phyloP scores from a whole-genome alignment of 176 grass and related monocot species.

The Themeda triandra region DNA sequence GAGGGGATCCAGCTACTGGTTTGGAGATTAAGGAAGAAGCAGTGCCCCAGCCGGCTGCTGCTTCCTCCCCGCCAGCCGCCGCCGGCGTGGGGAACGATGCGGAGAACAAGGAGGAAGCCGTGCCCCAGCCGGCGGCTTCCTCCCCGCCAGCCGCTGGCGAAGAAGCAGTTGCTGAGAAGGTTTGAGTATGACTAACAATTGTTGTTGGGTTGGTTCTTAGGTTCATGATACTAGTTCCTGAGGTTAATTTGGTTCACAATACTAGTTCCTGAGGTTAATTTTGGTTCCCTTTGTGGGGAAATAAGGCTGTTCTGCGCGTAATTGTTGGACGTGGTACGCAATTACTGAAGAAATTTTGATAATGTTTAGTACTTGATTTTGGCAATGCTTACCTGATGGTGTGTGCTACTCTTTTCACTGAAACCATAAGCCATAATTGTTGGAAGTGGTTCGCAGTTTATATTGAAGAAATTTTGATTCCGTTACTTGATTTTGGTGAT shows the following conservation, averaged over 20 bases:
- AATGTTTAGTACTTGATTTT: too few species aligned
- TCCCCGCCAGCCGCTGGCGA: background rate
- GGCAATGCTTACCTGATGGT: background rate
- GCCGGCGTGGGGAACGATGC: background rate
- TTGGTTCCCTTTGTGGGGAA: slow-evolving; percentile 19
- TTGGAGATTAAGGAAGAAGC: background rate
- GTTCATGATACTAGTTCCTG: background rate
- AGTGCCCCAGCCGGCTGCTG: background rate
- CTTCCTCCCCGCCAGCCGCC: background rate
- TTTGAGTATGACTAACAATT: slow-evolving; percentile 14
- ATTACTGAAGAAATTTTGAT: background rate
- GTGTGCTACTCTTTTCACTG: background rate
- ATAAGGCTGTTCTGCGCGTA: slow-evolving; percentile 19
- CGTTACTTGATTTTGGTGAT: background rate
- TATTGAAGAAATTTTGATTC: slow-evolving; percentile 18
- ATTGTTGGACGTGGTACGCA: background rate
- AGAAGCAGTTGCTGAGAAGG: slow-evolving; percentile 12
- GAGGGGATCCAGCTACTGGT: background rate
- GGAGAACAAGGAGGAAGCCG: background rate
- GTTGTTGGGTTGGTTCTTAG: slow-evolving; percentile 13
- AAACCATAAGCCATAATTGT: too few species aligned
- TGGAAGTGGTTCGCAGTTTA: too few species aligned
- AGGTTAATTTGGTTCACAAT: background rate
- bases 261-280: slow-evolving; percentile 9
- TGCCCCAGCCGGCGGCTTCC: background rate